Conservation (phyloP, 192 early-diverging fungal species). For the Backusella liffmaniae region DNA sequence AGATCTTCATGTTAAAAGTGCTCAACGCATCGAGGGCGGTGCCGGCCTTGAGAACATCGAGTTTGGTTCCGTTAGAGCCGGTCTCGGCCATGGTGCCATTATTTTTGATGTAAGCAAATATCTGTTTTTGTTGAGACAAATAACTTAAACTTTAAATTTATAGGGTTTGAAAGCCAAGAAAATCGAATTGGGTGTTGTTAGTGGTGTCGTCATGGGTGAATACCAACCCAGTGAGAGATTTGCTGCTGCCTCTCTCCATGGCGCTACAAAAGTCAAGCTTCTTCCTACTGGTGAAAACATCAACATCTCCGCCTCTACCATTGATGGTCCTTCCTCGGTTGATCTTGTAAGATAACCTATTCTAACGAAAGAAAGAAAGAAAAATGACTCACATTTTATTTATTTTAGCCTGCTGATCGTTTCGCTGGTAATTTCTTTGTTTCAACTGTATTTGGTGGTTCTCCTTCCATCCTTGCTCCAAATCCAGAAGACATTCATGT, state of each 20-base stretch:
- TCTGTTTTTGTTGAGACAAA: neutral
- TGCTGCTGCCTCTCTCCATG: slow-evolving; percentile 8
- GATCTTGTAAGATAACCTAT: slow-evolving; percentile 12
- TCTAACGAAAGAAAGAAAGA: too few relatives aligned
- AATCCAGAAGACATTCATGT: slow-evolving; percentile 34
- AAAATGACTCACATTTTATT: neutral
- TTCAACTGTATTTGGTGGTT: neutral
- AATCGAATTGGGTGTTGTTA: slow-evolving; percentile 16
- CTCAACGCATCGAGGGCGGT: slow-evolving; percentile 4
- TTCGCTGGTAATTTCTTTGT: slow-evolving; percentile 26
- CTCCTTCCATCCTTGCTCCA: slow-evolving; percentile 21
- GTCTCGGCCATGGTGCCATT: slow-evolving; percentile 29
- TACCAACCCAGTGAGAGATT: slow-evolving; percentile 13
- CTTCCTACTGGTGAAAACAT: slow-evolving; percentile 9
- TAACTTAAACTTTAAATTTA: neutral
- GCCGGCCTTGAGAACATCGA: slow-evolving; percentile 7
- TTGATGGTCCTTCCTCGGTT: slow-evolving; percentile 12
- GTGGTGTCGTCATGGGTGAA: slow-evolving; percentile 18
- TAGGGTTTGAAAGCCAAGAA: slow-evolving; percentile 24
- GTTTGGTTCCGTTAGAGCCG: slow-evolving; percentile 27
- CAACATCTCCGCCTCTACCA: slow-evolving; percentile 11
- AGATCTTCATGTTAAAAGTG: slow-evolving; percentile 13
- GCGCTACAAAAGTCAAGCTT: slow-evolving; percentile 10
- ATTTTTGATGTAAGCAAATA: slow-evolving; percentile 10
- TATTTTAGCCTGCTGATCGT: slow-evolving; percentile 22